These are phyloP conservation scores for Mitragyna speciosa DNA, from an alignment of 257 asterid genomes.

Conservation along the genomic window DNA sequence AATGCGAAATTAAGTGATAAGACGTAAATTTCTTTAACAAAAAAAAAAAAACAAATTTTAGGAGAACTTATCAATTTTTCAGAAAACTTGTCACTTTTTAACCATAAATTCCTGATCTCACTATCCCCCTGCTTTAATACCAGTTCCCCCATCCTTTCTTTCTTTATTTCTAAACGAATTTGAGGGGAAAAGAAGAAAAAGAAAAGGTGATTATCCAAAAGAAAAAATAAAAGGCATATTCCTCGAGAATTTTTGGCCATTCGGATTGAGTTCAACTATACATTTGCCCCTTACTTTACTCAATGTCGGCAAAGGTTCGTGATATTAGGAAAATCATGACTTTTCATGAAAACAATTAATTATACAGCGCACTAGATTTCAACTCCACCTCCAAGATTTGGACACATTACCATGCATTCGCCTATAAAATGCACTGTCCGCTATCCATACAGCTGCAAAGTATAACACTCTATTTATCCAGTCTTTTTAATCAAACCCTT, in stretches of 20 bases:
- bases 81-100: too few relatives aligned
- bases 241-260: neutral
- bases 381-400: neutral
- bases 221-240: neutral
- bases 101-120: neutral
- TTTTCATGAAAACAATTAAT: neutral
- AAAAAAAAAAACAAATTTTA: too few relatives aligned
- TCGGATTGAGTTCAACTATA: neutral
- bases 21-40: too few relatives aligned
- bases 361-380: neutral
- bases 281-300: neutral
- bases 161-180: neutral
- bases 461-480: neutral
- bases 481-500: neutral
- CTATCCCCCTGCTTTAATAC: neutral
- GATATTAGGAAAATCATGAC: neutral
- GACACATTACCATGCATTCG: neutral
- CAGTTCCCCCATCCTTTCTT: neutral
- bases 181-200: too few relatives aligned
- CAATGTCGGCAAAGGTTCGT: slow-evolving; percentile 3
- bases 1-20: too few relatives aligned
- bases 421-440: neutral
- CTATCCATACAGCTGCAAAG: neutral
- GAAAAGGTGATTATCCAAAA: neutral
- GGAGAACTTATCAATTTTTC: too few relatives aligned